Evolutionary conservation across 2,329 filamentous ascomycete species (phyloP), one percentile per base, ranked within the genome.

Genomic region (Orbilia javanica): DNA sequence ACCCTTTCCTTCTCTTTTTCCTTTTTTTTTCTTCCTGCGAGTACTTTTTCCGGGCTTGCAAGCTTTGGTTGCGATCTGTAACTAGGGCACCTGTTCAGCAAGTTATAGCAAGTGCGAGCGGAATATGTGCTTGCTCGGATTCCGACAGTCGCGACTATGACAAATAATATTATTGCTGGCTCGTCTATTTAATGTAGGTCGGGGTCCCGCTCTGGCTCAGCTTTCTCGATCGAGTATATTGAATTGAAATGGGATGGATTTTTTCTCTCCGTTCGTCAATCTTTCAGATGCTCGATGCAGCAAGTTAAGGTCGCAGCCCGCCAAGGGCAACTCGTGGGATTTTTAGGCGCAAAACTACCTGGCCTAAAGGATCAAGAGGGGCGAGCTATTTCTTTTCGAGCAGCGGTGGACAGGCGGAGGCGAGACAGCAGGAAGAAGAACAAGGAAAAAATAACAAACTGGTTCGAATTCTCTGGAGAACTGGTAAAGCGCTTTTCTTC

Each of bases 331-430:
- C 18, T 76, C 48, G 72, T 64, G 73, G 73, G 73, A 77, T 77
- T 77, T 65, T 66, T 27, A 20, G 67, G 55, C 55, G 55, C 55
- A 44, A 22, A 46, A 42, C 20, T 65, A 34, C 69, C 69, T 66
- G 48, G 39, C 69, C n/a, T 29, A 62, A 69, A 70, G 72, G 72
- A 77, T 77, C 72, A 77, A 36, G 65, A 62, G 46, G 73, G 66
- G 25, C 34, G 57, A 67, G 39, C 65, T 71, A 71, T 71, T 42
- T 77, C 65, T 52, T 77, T 70, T 76, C 44, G 44, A 76, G 72
- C 46, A 76, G 73, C 34, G 39, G 20, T 31, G 50, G 27, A 25
- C 52, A 36, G 52, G 15, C 29, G 11, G 11, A 39, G 55, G 34
- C 18, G 11, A 42, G 55, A n/a, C n/a, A n/a, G n/a, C n/a, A n/a